Percentiles rank a stretch among this genome's conserved stretches.
phyloP scores from a whole-genome alignment of 371 early-diverging fungal species.

The Mortierella sp. region DNA sequence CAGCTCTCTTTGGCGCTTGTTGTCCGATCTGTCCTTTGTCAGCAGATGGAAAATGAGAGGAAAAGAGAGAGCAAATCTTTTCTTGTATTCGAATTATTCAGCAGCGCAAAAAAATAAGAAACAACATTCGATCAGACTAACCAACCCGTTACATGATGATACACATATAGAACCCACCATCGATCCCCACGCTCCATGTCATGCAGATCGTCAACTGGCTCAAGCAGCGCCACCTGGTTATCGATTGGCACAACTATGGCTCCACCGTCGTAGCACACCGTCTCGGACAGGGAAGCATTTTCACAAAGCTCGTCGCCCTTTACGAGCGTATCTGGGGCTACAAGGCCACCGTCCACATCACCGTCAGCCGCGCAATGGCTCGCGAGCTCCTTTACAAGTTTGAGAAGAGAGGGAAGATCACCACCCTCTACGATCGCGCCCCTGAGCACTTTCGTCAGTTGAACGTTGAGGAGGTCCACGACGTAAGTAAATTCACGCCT shows the following conservation, averaged over 20 bases:
- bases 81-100: not conserved
- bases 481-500: slow-evolving; percentile 57
- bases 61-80: not conserved
- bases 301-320: slow-evolving; percentile 68
- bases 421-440: slow-evolving; percentile 82
- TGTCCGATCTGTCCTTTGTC: slow-evolving; percentile 4
- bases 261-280: slow-evolving; percentile 86
- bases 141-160: not conserved
- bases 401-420: slow-evolving; percentile 73
- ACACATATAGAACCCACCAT: slow-evolving; percentile 90
- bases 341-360: slow-evolving; percentile 84
- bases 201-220: slow-evolving; percentile 74
- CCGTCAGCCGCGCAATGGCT: slow-evolving; percentile 92
- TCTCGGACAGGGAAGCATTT: slow-evolving; percentile 69
- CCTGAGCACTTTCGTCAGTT: slow-evolving; percentile 77
- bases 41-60: not conserved
- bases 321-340: slow-evolving; percentile 84
- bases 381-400: slow-evolving; percentile 72
- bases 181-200: slow-evolving; percentile 91
- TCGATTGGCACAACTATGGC: slow-evolving; percentile 99
- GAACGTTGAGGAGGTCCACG: slow-evolving; percentile 67
- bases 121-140: not conserved
- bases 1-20: not conserved
- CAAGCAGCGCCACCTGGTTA: slow-evolving; percentile 78
- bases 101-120: not conserved